Percentiles rank a stretch among this genome's conserved stretches.
Evolutionary conservation across 1,284 basidiomycete genomes (phyloP).

Genomic region (Pascua guehoae): DNA sequence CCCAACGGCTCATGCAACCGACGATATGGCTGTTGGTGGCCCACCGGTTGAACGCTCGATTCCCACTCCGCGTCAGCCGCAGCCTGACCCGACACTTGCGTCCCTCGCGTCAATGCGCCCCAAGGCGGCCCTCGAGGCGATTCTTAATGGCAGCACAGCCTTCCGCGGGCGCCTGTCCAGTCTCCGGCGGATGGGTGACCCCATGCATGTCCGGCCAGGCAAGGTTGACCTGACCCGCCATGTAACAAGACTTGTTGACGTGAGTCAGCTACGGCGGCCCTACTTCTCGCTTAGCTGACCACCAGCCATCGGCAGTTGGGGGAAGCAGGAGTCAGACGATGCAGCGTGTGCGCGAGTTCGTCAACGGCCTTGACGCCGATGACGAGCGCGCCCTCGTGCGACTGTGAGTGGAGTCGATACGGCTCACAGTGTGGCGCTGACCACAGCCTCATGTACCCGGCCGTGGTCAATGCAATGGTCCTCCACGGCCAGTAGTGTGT

Average conservation of each 20-base stretch:
- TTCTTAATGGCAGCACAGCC: too few relatives aligned
- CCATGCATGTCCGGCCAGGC: too few relatives aligned
- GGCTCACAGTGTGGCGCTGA: background rate
- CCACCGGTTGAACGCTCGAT: too few relatives aligned
- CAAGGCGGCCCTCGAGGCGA: too few relatives aligned
- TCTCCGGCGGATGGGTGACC: background rate
- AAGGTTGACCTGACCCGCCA: constrained; percentile 10
- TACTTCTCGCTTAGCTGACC: background rate
- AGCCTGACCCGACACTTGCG: too few relatives aligned
- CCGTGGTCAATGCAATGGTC: constrained; percentile 7
- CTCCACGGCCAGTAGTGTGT: background rate
- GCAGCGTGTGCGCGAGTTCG: constrained; percentile 8
- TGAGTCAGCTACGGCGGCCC: background rate
- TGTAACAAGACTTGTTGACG: background rate
- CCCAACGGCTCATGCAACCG: too few relatives aligned
- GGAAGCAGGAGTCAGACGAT: constrained; percentile 4
- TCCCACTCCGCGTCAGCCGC: too few relatives aligned
- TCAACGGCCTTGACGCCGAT: constrained; percentile 7
- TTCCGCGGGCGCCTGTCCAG: too few relatives aligned
- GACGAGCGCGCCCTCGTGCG: constrained; percentile 11
- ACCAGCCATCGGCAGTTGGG: background rate
- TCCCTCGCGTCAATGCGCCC: too few relatives aligned
- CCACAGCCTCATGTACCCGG: constrained; percentile 7
- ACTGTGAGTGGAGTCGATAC: constrained; percentile 4
- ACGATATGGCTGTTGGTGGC: too few relatives aligned